Conservation (phyloP, 768 basidiomycete species). For the Candolleomyces aberdarensis region DNA sequence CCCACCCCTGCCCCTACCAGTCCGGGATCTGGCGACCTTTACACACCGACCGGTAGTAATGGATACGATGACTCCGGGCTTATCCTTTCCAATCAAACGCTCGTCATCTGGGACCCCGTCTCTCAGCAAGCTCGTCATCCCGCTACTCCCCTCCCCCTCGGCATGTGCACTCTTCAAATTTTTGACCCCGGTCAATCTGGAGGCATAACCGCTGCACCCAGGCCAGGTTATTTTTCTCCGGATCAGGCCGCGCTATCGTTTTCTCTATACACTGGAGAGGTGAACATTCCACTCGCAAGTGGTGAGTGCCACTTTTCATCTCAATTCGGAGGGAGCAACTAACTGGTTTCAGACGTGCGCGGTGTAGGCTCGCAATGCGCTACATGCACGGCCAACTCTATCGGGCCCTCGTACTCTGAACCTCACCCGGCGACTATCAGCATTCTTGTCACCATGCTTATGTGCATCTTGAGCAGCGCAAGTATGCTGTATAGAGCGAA, state of each 20-base stretch:
- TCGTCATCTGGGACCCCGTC: conserved; percentile 71
- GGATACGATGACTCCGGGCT: conserved; percentile 41
- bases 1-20: conserved; percentile 12
- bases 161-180: conserved; percentile 68
- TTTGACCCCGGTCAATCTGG: conserved; percentile 70
- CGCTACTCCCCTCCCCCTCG: conserved; percentile 62
- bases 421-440: neutral
- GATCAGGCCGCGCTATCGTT: conserved; percentile 61
- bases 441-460: neutral
- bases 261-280: conserved; percentile 71
- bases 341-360: neutral
- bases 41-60: neutral
- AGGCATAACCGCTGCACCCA: conserved; percentile 12
- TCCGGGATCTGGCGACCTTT: neutral
- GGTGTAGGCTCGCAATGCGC: neutral
- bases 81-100: conserved; percentile 62
- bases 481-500: neutral
- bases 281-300: conserved; percentile 54
- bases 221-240: conserved; percentile 59
- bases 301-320: conserved; percentile 4
- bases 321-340: neutral
- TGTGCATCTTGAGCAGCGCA: neutral
- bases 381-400: neutral
- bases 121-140: conserved; percentile 56
- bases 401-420: neutral